These are phyloP conservation scores for Melanopsichium pennsylvanicum DNA, from an alignment of 1,284 basidiomycete genomes.

Conservation along the genomic window DNA sequence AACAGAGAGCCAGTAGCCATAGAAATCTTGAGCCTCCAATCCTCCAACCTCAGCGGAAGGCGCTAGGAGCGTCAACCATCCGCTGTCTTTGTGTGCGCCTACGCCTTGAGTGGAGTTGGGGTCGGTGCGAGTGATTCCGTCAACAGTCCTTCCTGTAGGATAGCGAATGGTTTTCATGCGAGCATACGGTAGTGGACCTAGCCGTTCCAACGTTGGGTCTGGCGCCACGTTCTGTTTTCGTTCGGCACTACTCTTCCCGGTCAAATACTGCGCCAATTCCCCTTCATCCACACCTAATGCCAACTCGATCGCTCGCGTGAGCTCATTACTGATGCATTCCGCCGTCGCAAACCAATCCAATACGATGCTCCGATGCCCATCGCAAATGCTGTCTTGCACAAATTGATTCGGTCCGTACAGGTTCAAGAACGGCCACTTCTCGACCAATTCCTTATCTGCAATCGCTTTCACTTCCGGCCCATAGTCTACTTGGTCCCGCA, in stretches of 20 bases:
- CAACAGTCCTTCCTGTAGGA: conserved; percentile 34
- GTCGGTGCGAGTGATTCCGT: conserved; percentile 38
- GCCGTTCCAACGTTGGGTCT: conserved; percentile 2
- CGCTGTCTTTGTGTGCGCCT: conserved; percentile 58
- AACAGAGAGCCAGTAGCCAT: conserved; percentile 51
- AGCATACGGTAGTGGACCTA: conserved; percentile 39
- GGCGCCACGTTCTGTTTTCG: not conserved
- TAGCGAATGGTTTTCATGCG: conserved; percentile 60
- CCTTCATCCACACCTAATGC: conserved; percentile 35
- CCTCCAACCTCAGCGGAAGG: conserved; percentile 43
- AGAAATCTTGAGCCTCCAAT: conserved; percentile 50
- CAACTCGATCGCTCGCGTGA: conserved; percentile 52
- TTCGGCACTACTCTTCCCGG: too few relatives aligned
- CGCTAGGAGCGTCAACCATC: conserved; percentile 55
- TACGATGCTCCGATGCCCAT: conserved; percentile 16
- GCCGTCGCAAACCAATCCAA: conserved; percentile 41
- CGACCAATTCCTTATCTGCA: not conserved
- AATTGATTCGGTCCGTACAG: conserved; percentile 58
- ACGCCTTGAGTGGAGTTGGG: conserved; percentile 48
- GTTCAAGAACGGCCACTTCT: conserved; percentile 37
- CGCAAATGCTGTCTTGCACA: conserved; percentile 23
- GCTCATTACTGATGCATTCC: conserved; percentile 21
- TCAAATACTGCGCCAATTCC: conserved; percentile 33
- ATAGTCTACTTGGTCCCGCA: conserved; percentile 53
- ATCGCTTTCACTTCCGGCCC: conserved; percentile 17